These are phyloP conservation scores for Neurospora sp. DNA, from an alignment of 495 filamentous ascomycete genomes.

Conservation along the genomic window DNA sequence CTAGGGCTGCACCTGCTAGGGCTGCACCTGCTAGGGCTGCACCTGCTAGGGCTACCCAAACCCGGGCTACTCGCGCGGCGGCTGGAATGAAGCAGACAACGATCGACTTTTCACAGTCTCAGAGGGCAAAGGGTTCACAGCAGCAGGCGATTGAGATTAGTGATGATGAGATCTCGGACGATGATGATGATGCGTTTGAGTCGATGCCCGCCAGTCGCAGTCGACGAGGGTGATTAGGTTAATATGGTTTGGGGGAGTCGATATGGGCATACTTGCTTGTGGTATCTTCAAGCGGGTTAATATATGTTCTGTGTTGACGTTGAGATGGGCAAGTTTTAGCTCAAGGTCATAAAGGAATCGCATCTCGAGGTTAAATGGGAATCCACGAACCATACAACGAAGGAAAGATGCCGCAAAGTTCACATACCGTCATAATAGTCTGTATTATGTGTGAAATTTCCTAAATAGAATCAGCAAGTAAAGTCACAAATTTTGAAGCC, in stretches of 20 bases:
- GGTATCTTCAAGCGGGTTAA: neutral
- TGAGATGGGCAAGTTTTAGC: neutral
- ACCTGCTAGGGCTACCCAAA: constrained; percentile 17
- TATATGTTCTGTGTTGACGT: neutral
- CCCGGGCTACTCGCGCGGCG: constrained; percentile 25
- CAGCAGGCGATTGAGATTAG: constrained; percentile 48
- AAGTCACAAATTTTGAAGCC: neutral
- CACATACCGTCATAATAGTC: neutral
- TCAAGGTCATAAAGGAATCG: neutral
- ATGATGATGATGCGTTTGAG: constrained; percentile 81
- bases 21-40: too few relatives aligned
- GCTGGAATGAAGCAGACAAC: constrained; percentile 51
- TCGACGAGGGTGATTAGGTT: constrained; percentile 6
- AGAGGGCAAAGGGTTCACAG: constrained; percentile 36
- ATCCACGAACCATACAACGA: neutral
- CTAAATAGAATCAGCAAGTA: too few relatives aligned
- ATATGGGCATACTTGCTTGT: neutral
- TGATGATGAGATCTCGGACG: constrained; percentile 67
- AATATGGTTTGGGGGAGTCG: neutral
- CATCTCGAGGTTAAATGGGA: neutral
- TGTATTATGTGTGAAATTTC: neutral
- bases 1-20: constrained; percentile 1
- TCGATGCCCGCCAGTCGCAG: constrained; percentile 28
- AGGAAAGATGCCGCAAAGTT: neutral
- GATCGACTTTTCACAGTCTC: constrained; percentile 58